Base-by-base conservation (phyloP, 108 stramenopile species). In the Parietichytrium sp. region DNA sequence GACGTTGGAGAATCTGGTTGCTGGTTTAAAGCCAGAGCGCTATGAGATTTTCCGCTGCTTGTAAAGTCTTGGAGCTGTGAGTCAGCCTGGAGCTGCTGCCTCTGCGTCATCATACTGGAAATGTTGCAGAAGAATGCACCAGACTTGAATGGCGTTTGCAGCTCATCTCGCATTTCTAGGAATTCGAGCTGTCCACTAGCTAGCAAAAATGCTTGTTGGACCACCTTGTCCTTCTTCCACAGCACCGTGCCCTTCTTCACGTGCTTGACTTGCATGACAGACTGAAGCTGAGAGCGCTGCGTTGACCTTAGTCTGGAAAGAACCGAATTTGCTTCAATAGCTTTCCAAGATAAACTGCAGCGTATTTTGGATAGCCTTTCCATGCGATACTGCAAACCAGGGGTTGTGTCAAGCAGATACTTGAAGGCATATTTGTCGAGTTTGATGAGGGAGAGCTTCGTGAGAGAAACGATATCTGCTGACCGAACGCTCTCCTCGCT, bases 61-160 rank as follows among this genome's bases (percentile, higher is more conserved):
- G n/a, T n/a, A n/a, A n/a, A n/a, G n/a, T n/a, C n/a, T n/a, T n/a
- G n/a, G n/a, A n/a, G n/a, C n/a, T n/a, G n/a, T n/a, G n/a, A n/a
- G n/a, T n/a, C n/a, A n/a, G 36, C n/a, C 55, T 72, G 55, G 38
- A 42, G 30, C 36, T n/a, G 36, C 29, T 72, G 55, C 4, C 55
- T 30, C 13, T 31, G 16, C 36, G 36, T 72, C 55, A 72, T 72
- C 15, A 72, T 30, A 18, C 55, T 72, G 6, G 55, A 30, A 18
- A 72, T 72, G 25, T 72, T 72, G 18, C 55, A 72, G 18, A 72
- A 72, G 42, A 72, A 72, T 15, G 55, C 29, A 31, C 55, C 55
- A 4, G 55, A 30, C 20, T 38, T 30, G 42, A 72, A 72, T 16
- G 55, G 55, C 36, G 33, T 38, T 8, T 42, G 36, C 16, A 72